Base-by-base conservation (phyloP, 1,139 yeast genomes). In the Nakaseomyces sp. region DNA sequence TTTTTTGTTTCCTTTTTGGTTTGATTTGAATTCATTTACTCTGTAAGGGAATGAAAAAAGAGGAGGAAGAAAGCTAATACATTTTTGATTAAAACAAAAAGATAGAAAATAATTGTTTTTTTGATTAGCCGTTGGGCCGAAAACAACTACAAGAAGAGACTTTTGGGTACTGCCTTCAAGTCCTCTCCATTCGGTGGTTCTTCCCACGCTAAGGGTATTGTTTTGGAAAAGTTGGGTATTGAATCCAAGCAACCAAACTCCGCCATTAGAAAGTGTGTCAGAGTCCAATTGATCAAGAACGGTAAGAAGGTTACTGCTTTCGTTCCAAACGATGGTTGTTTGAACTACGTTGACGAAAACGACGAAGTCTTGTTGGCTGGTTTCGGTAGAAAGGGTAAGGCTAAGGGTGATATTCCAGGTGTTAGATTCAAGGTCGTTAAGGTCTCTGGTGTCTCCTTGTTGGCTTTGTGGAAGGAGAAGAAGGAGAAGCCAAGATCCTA, bases 381-480 rank as follows among this genome's bases (percentile, higher is more conserved):
- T 81, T 93, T 93, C 87, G 99, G 99, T 86, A 88, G 98, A 80
- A 91, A 95, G 84, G 99, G 99, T 81, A 91, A 91, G 84, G 98
- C 99, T 73, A 93, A 93, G 95, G 98, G 99, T 83, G 98, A 91
- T 88, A 89, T 91, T 71, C 98, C 98, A 76, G 98, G 98, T 86
- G 98, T 91, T 72, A 89, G 98, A 84, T 91, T 91, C 87, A 91
- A 91, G 87, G 97, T 91, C 72, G 98, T 93, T 73, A 93, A 93
- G 82, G 99, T 93, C 66, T 87, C 98, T 65, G 98, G 98, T 85
- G 98, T 93, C 70, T 91, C 98, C 66, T 83, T 93, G 75, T 81
- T 89, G 72, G 98, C 99, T 71, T 83, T 93, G 75, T 93, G 96
- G 97, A 91, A 89, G 82, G 98, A 93, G 82, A 93, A 93, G 97